These are phyloP conservation scores for Boletus subcaerulescens DNA, from an alignment of 768 basidiomycete species.

Conservation along the genomic window DNA sequence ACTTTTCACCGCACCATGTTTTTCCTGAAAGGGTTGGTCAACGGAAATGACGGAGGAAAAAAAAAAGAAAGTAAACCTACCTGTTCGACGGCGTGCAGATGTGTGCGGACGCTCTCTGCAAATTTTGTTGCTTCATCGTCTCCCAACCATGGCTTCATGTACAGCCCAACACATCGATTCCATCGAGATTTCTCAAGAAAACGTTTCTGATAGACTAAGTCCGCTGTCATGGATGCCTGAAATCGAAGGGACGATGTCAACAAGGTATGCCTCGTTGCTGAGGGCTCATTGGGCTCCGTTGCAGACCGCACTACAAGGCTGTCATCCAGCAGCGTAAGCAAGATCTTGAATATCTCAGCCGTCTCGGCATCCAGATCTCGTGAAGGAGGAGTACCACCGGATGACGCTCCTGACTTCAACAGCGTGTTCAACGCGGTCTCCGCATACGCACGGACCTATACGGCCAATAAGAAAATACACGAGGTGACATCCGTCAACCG, in stretches of 20 bases:
- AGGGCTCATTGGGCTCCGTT: slow-evolving; percentile 48
- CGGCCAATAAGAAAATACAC: slow-evolving; percentile 10
- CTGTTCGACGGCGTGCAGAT: slow-evolving; percentile 78
- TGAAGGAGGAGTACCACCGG: slow-evolving; percentile 61
- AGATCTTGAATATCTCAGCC: slow-evolving; percentile 48
- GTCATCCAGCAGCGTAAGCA: slow-evolving; percentile 59
- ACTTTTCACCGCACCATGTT: slow-evolving; percentile 43
- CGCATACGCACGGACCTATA: slow-evolving; percentile 86
- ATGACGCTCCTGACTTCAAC: slow-evolving; percentile 79
- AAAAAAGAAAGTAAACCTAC: slow-evolving; percentile 32
- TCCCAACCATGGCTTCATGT: slow-evolving; percentile 70
- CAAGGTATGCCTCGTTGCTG: slow-evolving; percentile 51
- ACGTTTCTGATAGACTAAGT: slow-evolving; percentile 62
- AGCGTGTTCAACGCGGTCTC: slow-evolving; percentile 79
- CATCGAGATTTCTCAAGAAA: slow-evolving; percentile 56
- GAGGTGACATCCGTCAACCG: slow-evolving; percentile 1
- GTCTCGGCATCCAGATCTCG: slow-evolving; percentile 70
- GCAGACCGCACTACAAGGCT: slow-evolving; percentile 41
- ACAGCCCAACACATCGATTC: slow-evolving; percentile 70
- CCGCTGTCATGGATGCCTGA: slow-evolving; percentile 70
- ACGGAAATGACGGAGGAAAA: not conserved
- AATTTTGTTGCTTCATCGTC: slow-evolving; percentile 47
- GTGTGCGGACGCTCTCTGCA: slow-evolving; percentile 60
- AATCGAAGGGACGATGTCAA: slow-evolving; percentile 65
- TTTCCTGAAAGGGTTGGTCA: slow-evolving; percentile 45